Evolutionary conservation across 768 basidiomycete genomes (phyloP), one percentile per base, ranked within the genome.

Genomic region (Mycena kentingensis): DNA sequence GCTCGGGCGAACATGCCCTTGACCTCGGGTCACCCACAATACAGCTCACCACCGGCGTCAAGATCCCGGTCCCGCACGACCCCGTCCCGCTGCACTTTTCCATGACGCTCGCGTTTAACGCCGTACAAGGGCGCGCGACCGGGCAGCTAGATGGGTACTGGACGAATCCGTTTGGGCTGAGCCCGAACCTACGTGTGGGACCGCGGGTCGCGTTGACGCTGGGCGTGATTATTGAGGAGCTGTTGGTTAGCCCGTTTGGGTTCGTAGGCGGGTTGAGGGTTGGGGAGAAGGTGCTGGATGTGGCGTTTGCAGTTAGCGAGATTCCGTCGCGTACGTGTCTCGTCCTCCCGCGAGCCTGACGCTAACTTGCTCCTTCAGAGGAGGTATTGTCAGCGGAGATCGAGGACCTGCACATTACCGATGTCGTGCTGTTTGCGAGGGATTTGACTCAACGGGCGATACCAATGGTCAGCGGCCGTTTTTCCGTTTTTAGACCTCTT

Each of bases 91-190:
- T 52, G 12, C 46, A 52, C 24, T 52, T 52, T 32, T 49, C 21
- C 11, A n/a, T 42, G 24, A 11, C 43, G 18, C 25, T 52, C 13
- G 26, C 42, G 13, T 47, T 52, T 11, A 46, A 47, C 26, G 35
- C 25, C 10, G 24, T 47, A 15, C 46, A 49, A 15, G 39, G 22
- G 12, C 27, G 4, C 12, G 50, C 39, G 15, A 52, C 50, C 10
- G 50, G 50, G 7, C 19, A 52, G 29, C 22, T 52, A 25, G 18
- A 25, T 5, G 50, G 50, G n/a, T 52, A 42, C 24, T 52, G 50
- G 50, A 46, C n/a, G 41, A 42, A 52, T 52, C 50, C 50, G n/a
- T 52, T 52, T 34, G 50, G 50, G 46, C 26, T 52, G 24, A 52
- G 50, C 31, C 24, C 46, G 12, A 5, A 39, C 10, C 12, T 52